These are phyloP conservation scores for Fusarium nematophilum DNA, from an alignment of 2,329 filamentous ascomycete species.

Conservation along the genomic window DNA sequence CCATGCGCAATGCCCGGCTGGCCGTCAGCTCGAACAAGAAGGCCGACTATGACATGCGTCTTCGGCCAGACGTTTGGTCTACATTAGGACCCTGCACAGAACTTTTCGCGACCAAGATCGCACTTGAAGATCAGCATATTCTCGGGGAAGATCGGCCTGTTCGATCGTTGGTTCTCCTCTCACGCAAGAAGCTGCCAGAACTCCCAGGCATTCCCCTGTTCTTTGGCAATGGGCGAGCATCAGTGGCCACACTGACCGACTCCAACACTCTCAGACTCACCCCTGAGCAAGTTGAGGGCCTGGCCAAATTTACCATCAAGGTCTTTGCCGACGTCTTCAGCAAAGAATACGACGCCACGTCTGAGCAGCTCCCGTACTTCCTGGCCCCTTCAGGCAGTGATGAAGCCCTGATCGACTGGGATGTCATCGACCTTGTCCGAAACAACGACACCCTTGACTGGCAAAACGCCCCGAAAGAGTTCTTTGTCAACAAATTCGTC, in stretches of 20 bases:
- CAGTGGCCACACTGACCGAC: conserved; percentile 64
- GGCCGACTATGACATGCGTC: conserved; percentile 78
- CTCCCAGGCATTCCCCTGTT: conserved; percentile 78
- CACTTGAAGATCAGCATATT: conserved; percentile 65
- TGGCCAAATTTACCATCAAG: conserved; percentile 80
- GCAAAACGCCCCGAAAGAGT: conserved; percentile 57
- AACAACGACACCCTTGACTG: conserved; percentile 51
- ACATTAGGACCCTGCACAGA: conserved; percentile 49
- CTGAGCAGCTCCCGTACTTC: conserved; percentile 82
- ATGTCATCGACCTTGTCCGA: conserved; percentile 57
- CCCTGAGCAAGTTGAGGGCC: conserved; percentile 57
- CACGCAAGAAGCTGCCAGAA: conserved; percentile 70
- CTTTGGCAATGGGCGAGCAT: conserved; percentile 72
- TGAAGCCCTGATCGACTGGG: conserved; percentile 69
- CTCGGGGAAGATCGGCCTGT: conserved; percentile 64
- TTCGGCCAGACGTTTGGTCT: conserved; percentile 83
- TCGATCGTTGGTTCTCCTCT: conserved; percentile 76
- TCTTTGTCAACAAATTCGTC: conserved; percentile 66
- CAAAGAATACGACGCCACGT: conserved; percentile 78
- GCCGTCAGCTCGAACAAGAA: conserved; percentile 84
- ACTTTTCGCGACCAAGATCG: conserved; percentile 72
- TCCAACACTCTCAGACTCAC: conserved; percentile 59
- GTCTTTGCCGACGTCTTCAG: conserved; percentile 89
- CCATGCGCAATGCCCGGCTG: conserved; percentile 87
- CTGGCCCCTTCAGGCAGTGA: conserved; percentile 67